Percentiles rank a stretch among this genome's conserved stretches.
phyloP scores from a whole-genome alignment of 352 stramenopile species.

The Achlya hypogyna region DNA sequence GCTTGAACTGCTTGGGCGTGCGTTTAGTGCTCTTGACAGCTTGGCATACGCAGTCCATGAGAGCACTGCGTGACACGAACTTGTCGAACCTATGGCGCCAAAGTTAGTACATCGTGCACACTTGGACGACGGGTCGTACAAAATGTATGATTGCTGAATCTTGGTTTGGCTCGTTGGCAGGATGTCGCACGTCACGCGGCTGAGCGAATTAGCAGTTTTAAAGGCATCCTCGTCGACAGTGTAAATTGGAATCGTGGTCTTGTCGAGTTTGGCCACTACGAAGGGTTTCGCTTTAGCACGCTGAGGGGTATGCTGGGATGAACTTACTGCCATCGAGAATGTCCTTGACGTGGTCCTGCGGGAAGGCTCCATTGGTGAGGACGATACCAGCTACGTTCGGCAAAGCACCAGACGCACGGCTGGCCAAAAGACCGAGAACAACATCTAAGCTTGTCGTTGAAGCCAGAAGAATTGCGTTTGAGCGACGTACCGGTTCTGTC shows the following conservation, averaged over 20 bases:
- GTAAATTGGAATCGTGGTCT: slow-evolving; percentile 68
- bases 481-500: slow-evolving; percentile 31
- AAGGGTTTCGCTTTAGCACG: not conserved
- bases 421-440: slow-evolving; percentile 55
- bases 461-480: not conserved
- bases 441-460: slow-evolving; percentile 30
- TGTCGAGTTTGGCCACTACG: slow-evolving; percentile 50
- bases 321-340: slow-evolving; percentile 39
- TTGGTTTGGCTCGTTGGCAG: slow-evolving; percentile 58
- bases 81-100: slow-evolving; percentile 32
- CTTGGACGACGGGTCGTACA: slow-evolving; percentile 19
- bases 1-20: slow-evolving; percentile 76
- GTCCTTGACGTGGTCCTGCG: slow-evolving; percentile 57
- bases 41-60: slow-evolving; percentile 56
- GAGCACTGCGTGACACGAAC: slow-evolving; percentile 48
- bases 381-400: slow-evolving; percentile 61
- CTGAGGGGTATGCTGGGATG: not conserved
- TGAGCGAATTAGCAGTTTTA: slow-evolving; percentile 41
- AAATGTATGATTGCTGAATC: slow-evolving; percentile 48
- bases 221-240: slow-evolving; percentile 55
- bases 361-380: slow-evolving; percentile 65
- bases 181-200: slow-evolving; percentile 52
- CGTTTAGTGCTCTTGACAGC: slow-evolving; percentile 43
- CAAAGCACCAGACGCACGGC: slow-evolving; percentile 50
- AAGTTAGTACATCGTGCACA: not conserved